Base-by-base conservation (phyloP, 371 early-diverging fungal species). In the Mucor saturninus region DNA sequence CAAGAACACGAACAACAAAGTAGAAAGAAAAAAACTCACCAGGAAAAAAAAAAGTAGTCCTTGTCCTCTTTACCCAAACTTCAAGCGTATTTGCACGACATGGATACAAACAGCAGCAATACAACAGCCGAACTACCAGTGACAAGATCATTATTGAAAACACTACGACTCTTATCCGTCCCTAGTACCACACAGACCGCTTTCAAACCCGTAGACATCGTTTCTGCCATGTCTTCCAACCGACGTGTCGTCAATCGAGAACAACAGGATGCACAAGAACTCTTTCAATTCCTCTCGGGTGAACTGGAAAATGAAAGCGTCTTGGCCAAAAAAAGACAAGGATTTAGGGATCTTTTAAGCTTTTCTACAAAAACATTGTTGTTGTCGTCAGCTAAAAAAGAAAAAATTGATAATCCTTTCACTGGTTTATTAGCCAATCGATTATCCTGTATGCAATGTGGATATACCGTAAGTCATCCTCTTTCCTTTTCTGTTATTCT, bases 181-280 rank as follows among this genome's bases (percentile, higher is more conserved):
- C 21, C 21, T 21, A 21, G 21, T 45, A 31, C 76, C 83, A 14
- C 45, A 69, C 8, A 61, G 69, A 48, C 61, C 0, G 48, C 73
- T n/a, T 77, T 81, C 48, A 55, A 65, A 26, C 79, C 82, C 0
- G 61, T 35, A 4, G 77, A 73, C 9, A 57, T 81, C 32, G 72
- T 79, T 0, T 51, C 59, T 0, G 67, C 73, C 30, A 42, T 81
- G 52, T 49, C 56, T 10, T 46, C n/a, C 0, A 45, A 57, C 42
- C 52, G 26, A 39, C 63, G 65, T 8, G 64, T 90, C 15, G 79
- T 84, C 63, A 88, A 89, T 65, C 83, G 80, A 60, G 87, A 89
- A 63, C 93, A 93, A 59, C 90, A 96, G 79, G 97, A 97, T 69
- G 97, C 97, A 2, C 97, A 97, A 68, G 97, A 97, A 69, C 80